These are phyloP conservation scores for Trichoderma semiorbis DNA, from an alignment of 2,329 filamentous ascomycete species.

Conservation along the genomic window DNA sequence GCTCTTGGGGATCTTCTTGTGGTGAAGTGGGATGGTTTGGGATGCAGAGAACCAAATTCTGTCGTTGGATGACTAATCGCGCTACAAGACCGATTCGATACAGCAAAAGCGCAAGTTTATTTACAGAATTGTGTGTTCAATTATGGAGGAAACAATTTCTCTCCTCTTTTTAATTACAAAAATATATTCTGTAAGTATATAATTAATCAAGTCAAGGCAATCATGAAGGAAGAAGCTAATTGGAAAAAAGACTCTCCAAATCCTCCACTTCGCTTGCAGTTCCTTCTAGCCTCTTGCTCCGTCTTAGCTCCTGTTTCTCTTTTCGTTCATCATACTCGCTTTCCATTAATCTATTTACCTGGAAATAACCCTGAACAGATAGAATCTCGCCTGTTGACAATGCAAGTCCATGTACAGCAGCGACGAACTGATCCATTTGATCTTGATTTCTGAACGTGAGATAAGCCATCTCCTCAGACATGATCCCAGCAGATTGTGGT, in stretches of 20 bases:
- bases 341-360: not conserved
- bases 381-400: not conserved
- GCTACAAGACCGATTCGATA: not conserved
- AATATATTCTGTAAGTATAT: too few species aligned
- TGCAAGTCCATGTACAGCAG: not conserved
- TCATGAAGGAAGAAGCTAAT: not conserved
- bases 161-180: too few species aligned
- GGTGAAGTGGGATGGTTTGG: not conserved
- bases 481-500: not conserved
- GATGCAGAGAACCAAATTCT: slow-evolving; percentile 18
- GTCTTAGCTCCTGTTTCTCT: not conserved
- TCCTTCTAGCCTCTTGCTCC: not conserved
- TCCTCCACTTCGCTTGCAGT: not conserved
- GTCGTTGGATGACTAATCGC: slow-evolving; percentile 7
- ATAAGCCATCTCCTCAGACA: not conserved
- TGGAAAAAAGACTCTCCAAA: not conserved
- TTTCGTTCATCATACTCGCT: not conserved
- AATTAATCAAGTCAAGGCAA: not conserved
- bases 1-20: not conserved
- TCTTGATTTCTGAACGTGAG: not conserved
- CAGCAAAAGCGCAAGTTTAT: not conserved
- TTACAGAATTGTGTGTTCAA: not conserved
- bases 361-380: not conserved
- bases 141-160: not conserved
- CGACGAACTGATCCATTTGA: not conserved